phyloP scores from a whole-genome alignment of 176 grass and related monocot genomes.

The Oryza brachyantha region DNA sequence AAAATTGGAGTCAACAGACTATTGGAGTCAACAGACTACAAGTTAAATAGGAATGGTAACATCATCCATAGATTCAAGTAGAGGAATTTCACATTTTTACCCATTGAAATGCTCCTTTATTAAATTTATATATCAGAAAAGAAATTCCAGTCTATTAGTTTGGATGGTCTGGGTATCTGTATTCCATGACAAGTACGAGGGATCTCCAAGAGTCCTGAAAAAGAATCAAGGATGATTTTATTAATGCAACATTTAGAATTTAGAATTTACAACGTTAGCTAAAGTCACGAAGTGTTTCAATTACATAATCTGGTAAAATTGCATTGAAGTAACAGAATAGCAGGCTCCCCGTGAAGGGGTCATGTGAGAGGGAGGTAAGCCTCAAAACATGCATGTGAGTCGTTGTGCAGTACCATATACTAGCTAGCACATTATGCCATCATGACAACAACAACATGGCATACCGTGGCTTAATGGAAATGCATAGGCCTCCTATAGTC shows the following conservation, averaged over 20 bases:
- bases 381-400: conserved; percentile 26
- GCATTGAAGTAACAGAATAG: not conserved
- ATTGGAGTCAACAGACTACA: too few relatives aligned
- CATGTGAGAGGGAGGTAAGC: not conserved
- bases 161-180: conserved; percentile 23
- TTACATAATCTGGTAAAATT: conserved; percentile 2
- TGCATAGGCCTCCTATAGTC: conserved; percentile 61
- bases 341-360: not conserved
- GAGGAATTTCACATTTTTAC: conserved; percentile 27
- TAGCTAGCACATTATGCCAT: not conserved
- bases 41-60: conserved; percentile 10
- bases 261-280: not conserved
- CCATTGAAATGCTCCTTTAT: conserved; percentile 19
- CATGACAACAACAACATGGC: not conserved
- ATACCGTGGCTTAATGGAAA: conserved; percentile 81
- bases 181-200: conserved; percentile 87
- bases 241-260: not conserved
- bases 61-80: conserved; percentile 6
- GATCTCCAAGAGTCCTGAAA: conserved; percentile 88
- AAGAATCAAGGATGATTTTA: conserved; percentile 33
- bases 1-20: not conserved
- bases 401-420: not conserved
- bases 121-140: not conserved
- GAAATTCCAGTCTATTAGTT: conserved; percentile 33
- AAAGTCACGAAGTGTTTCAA: not conserved